Conservation (phyloP, 345 rosid genomes). For the Sisymbrium irio region DNA sequence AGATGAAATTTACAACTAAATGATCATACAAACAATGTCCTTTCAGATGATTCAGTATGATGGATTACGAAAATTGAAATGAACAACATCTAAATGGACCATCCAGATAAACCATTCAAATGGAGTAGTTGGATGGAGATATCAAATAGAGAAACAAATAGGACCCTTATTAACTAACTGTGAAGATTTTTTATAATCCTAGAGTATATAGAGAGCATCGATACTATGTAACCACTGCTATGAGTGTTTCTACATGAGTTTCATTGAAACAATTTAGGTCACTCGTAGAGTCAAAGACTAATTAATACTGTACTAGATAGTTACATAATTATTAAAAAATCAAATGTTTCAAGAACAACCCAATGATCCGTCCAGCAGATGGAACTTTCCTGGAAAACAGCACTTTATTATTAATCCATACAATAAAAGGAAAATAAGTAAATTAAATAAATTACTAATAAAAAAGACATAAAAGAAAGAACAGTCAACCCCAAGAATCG, state of each 20-base stretch:
- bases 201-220: not conserved
- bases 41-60: too few species aligned
- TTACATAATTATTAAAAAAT: not conserved
- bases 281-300: conserved; percentile 20
- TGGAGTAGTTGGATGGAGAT: too few species aligned
- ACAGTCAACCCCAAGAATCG: conserved; percentile 36
- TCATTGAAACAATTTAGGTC: not conserved
- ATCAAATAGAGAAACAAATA: too few species aligned
- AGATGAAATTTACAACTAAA: too few species aligned
- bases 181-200: conserved; percentile 1
- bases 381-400: conserved; percentile 25
- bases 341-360: not conserved
- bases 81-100: too few species aligned
- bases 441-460: not conserved
- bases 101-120: too few species aligned
- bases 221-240: not conserved
- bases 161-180: not conserved
- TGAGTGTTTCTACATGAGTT: not conserved
- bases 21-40: too few species aligned
- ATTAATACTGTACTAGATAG: not conserved
- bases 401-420: not conserved
- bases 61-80: too few species aligned
- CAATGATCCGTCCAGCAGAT: conserved; percentile 1
- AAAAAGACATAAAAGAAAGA: conserved; percentile 10
- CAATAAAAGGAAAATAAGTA: not conserved